Evolutionary conservation across 1,284 basidiomycete genomes (phyloP), one percentile per base, ranked within the genome.

Genomic region (Fomes fomentarius): DNA sequence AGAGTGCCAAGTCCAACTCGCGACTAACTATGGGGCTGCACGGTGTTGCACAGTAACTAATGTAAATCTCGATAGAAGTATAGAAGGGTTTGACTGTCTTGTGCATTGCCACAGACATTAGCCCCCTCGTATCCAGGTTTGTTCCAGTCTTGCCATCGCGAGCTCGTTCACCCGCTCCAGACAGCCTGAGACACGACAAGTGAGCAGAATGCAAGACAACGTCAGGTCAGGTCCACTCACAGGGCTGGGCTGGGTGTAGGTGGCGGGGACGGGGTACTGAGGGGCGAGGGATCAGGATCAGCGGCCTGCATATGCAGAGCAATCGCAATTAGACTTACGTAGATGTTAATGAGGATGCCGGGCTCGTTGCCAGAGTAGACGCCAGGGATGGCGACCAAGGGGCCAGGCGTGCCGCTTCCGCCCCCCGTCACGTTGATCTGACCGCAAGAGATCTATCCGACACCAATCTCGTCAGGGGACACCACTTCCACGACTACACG

Each of bases 311-410:
- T n/a, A 35, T 8, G 10, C 17, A 37, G 39, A 40, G 57, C 60
- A n/a, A 47, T 45, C 17, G 50, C 35, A 4, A 17, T 56, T 56
- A 7, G 54, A 52, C 54, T 64, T 45, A 58, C 56, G 65, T 68
- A 63, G 58, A 68, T 68, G 56, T 68, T 65, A 60, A 66, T 63
- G 34, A 64, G 51, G 47, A 66, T 67, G 19, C 63, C 62, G 26
- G 65, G 63, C 40, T 67, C 65, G 45, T 63, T 54, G 35, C 71
- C 72, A 22, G 70, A 72, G 67, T 74, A 74, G 15, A 69, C 71
- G 35, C 71, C 72, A 3, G 71, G 71, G 49, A 72, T 69, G 14
- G 68, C 63, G 28, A 74, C 72, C 25, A 69, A 52, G 12, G 72
- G 72, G 62, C 66, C 19, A 66, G 72, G 57, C 19, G 54, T 69